Base-by-base conservation (phyloP, 1,139 yeast genomes). In the Debaryomyces sp. region DNA sequence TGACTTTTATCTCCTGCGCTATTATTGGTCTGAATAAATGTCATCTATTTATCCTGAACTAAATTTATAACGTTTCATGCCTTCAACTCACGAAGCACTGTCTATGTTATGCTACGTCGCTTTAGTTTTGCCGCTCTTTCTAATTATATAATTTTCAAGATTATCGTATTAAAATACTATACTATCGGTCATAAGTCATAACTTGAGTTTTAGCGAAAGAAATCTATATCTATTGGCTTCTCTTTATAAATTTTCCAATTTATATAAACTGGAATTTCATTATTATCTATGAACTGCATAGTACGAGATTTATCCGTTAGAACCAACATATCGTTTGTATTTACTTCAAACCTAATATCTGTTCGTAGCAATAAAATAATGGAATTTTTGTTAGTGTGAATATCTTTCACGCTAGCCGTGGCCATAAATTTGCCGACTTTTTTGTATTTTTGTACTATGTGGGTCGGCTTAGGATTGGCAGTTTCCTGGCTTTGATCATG, bases 391-490 rank as follows among this genome's bases (percentile, higher is more conserved):
- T 54, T 39, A 1, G 46, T 43, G 2, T 42, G 33, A 9, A 58
- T 26, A 13, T 47, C 45, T 22, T 17, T 41, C 4, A 58, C 46
- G n/a, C 48, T 33, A 0, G 54, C 64, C 5, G 62, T 54, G 24
- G 52, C 52, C 46, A 66, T 48, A 49, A 63, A 66, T 43, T 52
- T 54, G 0, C 71, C 71, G 7, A 64, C 46, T 24, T 53, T 43
- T 12, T 47, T 51, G 7, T 45, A 18, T 8, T 45, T 36, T 17
- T 42, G 15, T 1, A 63, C 48, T 1, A 46, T 27, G 47, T 64
- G 68, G 2, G 68, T 59, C 7, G 65, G 61, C 2, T 21, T 15
- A 13, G 50, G 41, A 5, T 29, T 22, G 4, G 39, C 8, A 10
- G 38, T 43, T 10, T 46, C 40, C 1, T 41, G 17, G n/a, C 46